These are phyloP conservation scores for Bigelowiella natans DNA, from an alignment of 78 protist species.

Conservation along the genomic window DNA sequence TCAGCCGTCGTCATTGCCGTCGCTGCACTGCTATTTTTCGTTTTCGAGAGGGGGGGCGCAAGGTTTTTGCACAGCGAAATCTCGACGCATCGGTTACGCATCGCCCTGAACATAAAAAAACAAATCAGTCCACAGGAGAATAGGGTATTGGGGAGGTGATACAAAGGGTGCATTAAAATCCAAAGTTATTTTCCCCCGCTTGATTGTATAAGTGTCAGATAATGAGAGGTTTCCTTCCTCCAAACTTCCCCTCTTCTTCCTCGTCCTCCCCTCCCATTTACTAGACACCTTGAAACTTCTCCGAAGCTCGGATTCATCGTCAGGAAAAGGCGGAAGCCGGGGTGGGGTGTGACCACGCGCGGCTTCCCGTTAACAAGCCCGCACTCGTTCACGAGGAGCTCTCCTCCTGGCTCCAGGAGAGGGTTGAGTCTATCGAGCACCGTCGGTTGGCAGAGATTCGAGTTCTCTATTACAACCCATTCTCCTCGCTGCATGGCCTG, in stretches of 20 bases:
- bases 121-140: too few species aligned
- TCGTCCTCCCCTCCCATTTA: conserved; percentile 74
- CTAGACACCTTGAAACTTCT: conserved; percentile 96
- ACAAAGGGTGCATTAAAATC: too few species aligned
- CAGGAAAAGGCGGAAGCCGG: conserved; percentile 77
- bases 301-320: conserved; percentile 80
- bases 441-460: conserved; percentile 87
- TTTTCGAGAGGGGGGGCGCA: too few species aligned
- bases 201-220: too few species aligned
- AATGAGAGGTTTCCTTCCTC: too few species aligned
- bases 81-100: neutral
- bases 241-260: neutral
- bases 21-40: too few species aligned
- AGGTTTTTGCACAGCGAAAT: neutral
- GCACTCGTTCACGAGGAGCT: conserved; percentile 71
- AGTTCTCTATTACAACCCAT: conserved; percentile 95
- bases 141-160: too few species aligned
- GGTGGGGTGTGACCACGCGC: conserved; percentile 53
- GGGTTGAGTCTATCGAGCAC: conserved; percentile 98
- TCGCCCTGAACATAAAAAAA: too few species aligned
- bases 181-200: too few species aligned
- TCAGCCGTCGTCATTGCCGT: too few species aligned
- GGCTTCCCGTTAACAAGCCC: conserved; percentile 59
- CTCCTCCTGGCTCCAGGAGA: conserved; percentile 87
- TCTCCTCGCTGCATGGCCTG: conserved; percentile 64